Base-by-base conservation (phyloP, 2,329 filamentous ascomycete species). In the Colletotrichum theobromicola region DNA sequence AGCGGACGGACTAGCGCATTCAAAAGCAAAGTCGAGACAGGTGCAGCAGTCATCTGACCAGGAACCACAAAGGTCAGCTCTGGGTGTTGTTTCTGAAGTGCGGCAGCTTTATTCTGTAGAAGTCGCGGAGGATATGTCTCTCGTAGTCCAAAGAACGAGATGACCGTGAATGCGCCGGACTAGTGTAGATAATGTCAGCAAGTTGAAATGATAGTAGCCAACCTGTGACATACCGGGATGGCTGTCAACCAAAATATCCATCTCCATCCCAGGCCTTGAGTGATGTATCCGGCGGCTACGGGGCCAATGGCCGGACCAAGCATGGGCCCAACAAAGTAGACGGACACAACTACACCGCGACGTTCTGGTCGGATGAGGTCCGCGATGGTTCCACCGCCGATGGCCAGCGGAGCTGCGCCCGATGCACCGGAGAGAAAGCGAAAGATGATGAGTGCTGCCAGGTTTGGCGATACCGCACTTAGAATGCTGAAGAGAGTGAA, bases 371-470 rank as follows among this genome's bases (percentile, higher is more conserved):
- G 79, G 30, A 94, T 87, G 81, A 94, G 86, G 80, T 94, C 93
- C 28, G 91, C 90, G 34, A 94, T 91, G 2, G 90, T 90, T n/a
- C 92, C 92, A 35, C 91, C 91, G 9, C 92, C 93, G 77, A 93
- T 57, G 12, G 70, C 61, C 9, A 73, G 24, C 4, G 65, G 64
- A 7, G 57, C 63, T 16, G 64, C 24, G 7, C 64, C 70, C 6
- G 37, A 46, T 3, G 53, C 42, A 12, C 70, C 70, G 1, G 64
- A 46, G 4, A 68, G 37, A 50, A 89, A 82, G 32, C 84, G 86
- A 67, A 88, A 86, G 50, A 90, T 89, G 0, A 91, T 82, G n/a
- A 93, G 84, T 79, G 16, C 92, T 85, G 0, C 28, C 64, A 73
- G n/a, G 46, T 67, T 68, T n/a, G 42, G 62, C 5, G 64, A 46